Base-by-base conservation (phyloP, 805 yeast genomes). In the Barnettozyma sp. region DNA sequence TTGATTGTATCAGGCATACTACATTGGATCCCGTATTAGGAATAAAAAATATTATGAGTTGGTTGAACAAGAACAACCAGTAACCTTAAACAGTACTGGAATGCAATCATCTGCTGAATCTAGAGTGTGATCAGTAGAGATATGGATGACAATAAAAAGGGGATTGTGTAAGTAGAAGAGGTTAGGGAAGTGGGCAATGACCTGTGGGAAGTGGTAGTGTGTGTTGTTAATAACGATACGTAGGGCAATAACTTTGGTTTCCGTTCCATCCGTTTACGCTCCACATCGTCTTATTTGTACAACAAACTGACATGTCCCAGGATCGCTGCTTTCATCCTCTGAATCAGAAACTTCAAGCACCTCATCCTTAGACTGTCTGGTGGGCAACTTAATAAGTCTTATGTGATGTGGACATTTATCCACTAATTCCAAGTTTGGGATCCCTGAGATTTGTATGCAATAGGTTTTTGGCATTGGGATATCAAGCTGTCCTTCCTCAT, bases 271-370 rank as follows among this genome's bases (percentile, higher is more conserved):
- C 10, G 22, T 11, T 32, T 14, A 25, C 6, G 27, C 11, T 18
- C 7, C 27, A 14, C 18, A 11, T 17, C 27, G 16, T 15, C 23
- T n/a, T 5, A 34, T 34, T 24, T 34, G 28, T 7, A 34, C n/a
- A 16, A 34, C 4, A 17, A 16, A 34, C 23, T 13, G 20, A 8
- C n/a, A 7, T n/a, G 16, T 20, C 11, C n/a, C 21, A 12, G 16
- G 12, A 12, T 17, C 21, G 3, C 4, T 26, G 6, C 24, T 39
- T 24, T 31, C 39, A 5, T 20, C 42, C 13, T 35, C 36, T 5
- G 42, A 27, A 16, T 35, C 33, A 5, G 23, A n/a, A 13, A 19
- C 12, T n/a, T 29, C 24, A 5, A 7, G 4, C 4, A 6, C 5
- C 17, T 25, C 18, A 19, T 15, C 15, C 4, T 26, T 33, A 14